These are phyloP conservation scores for Solanum etuberosum DNA, from an alignment of 257 asterid species.

Conservation along the genomic window DNA sequence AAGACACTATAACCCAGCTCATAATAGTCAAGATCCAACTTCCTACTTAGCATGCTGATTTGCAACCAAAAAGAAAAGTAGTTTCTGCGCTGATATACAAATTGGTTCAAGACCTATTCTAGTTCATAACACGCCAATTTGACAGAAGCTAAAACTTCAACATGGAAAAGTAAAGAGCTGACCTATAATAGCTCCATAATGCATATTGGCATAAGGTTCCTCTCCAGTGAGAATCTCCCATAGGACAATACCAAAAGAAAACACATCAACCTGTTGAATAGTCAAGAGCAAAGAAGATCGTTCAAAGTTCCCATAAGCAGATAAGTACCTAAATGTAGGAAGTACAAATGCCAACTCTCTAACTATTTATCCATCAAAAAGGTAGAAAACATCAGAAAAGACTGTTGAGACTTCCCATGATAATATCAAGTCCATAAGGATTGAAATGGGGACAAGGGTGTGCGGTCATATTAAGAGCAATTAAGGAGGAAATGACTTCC, in stretches of 20 bases:
- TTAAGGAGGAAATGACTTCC: not conserved
- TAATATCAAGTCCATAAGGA: not conserved
- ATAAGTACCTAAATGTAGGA: not conserved
- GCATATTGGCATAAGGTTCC: slow-evolving; percentile 96
- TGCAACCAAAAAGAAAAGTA: not conserved
- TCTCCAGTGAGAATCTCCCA: slow-evolving; percentile 99
- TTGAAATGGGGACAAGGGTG: not conserved
- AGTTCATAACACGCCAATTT: not conserved
- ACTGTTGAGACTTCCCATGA: not conserved
- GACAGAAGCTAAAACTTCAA: not conserved
- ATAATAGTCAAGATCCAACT: not conserved
- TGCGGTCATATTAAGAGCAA: not conserved
- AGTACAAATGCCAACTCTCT: not conserved
- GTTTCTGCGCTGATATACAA: not conserved
- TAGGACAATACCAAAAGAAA: slow-evolving; percentile 87
- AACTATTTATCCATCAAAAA: not conserved
- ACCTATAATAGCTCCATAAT: slow-evolving; percentile 94
- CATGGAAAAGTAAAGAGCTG: not conserved
- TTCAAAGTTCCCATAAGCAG: not conserved
- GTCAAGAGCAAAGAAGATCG: not conserved
- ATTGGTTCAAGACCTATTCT: not conserved
- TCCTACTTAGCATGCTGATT: not conserved
- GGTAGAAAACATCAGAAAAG: not conserved
- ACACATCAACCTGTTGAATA: slow-evolving; percentile 69
- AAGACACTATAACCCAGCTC: not conserved